A percentile compares a stretch with the other conserved stretches of the same genome.
phyloP scores from a whole-genome alignment of 805 yeast genomes.

The Pichia deserticola region DNA sequence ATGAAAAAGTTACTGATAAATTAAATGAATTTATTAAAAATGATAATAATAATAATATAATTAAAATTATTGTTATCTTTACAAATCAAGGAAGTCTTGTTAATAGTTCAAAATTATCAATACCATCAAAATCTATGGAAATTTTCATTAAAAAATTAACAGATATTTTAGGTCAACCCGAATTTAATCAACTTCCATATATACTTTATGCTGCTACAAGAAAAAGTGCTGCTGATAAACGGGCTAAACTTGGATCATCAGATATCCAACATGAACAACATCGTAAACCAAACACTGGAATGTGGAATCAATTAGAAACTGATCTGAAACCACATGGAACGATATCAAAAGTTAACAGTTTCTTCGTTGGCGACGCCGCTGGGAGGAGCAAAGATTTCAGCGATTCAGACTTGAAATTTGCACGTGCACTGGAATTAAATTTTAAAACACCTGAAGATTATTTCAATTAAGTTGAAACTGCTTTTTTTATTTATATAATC shows the following conservation, averaged over 20 bases:
- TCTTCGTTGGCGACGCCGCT: constrained; percentile 95
- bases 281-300: constrained; percentile 75
- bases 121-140: constrained; percentile 27
- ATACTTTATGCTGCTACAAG: constrained; percentile 63
- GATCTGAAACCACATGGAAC: constrained; percentile 26
- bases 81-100: constrained; percentile 79
- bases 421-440: constrained; percentile 42
- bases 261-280: constrained; percentile 31
- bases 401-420: constrained; percentile 70
- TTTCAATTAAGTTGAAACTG: constrained; percentile 3
- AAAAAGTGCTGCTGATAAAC: constrained; percentile 30
- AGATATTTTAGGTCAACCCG: constrained; percentile 22
- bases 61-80: constrained; percentile 51
- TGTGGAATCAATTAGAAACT: constrained; percentile 53
- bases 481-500: no score
- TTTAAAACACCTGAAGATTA: constrained; percentile 63
- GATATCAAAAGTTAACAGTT: constrained; percentile 9
- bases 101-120: constrained; percentile 19
- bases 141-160: constrained; percentile 38
- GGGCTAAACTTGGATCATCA: constrained; percentile 14
- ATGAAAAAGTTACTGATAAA: constrained; percentile 19
- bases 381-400: constrained; percentile 76
- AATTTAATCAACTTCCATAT: constrained; percentile 19
- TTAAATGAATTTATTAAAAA: constrained; percentile 13
- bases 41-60: not conserved